Evolutionary conservation across 495 filamentous ascomycete genomes (phyloP), one percentile per base, ranked within the genome.

Genomic region (Evernia prunastri): DNA sequence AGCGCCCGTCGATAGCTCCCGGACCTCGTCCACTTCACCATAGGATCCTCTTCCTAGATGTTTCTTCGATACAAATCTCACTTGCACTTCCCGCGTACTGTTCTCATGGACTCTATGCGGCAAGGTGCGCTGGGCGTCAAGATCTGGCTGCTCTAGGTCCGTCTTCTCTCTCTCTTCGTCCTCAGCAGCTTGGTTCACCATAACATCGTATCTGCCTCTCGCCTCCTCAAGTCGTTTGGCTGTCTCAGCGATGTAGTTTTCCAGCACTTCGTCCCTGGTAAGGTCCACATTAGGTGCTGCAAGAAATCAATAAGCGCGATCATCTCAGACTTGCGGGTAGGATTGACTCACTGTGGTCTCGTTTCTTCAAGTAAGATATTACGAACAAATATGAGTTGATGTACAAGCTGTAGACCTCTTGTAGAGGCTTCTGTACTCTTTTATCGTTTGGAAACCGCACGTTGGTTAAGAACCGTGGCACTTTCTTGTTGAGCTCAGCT

Each of bases 21-120:
- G 36, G n/a, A 65, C 63, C 36, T 65, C 63, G n/a, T 60, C 56
- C 8, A 60, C 63, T 33, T 60, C 37, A 2, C 54, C 57, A 23
- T 35, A 60, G 20, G 56, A 35, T 17, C 63, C 63, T 10, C 35
- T 27, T 13, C 63, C 63, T 17, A 60, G 43, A 27, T 15, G 31
- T 33, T 25, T 13, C 33, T 12, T 58, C 20, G 11, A n/a, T 1
- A 29, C 56, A 20, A 58, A 58, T 35, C 31, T 18, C 36, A 35
- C 31, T 39, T 35, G 56, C 9, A 58, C n/a, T 10, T 58, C 56
- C 9, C 31, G 31, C 12, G 36, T 2, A 17, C 35, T 58, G 29
- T 13, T 13, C 1, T 33, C 12, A 10, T 1, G 23, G 9, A 20
- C 9, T 58, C n/a, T 15, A n/a, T n/a, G n/a, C 35, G 56, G 31